Base-by-base conservation (phyloP, 2,329 filamentous ascomycete genomes). In the Botrytis cinerea region DNA sequence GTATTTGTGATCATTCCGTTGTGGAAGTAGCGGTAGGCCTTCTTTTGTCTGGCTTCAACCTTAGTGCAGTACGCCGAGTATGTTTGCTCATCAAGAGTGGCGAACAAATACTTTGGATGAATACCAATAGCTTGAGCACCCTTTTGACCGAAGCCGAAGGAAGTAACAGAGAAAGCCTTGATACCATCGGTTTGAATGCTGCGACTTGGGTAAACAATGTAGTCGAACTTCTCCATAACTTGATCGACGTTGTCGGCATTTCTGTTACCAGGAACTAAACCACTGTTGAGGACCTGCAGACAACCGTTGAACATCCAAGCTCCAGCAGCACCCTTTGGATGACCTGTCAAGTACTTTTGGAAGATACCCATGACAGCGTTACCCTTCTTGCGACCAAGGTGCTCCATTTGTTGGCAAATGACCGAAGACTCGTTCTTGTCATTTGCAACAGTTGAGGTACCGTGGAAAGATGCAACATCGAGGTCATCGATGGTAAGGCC, bases 261-360 rank as follows among this genome's bases (percentile, higher is more conserved):
- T 80, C 95, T 92, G 86, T 99, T 99, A 74, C 96, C 96, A 22
- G 96, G 96, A 38, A 99, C 95, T 68, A 99, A 87, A 81, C 96
- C 96, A 70, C 89, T 92, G 87, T 98, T 97, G 79, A 99, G 89
- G 63, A 98, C 94, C 83, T 99, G 96, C 82, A 99, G 86, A 83
- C 93, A 96, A 77, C 96, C 96, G 87, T 99, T 99, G 89, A 99
- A 91, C 96, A 99, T 99, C 95, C 96, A 99, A 67, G 95, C 96
- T 87, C 96, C 96, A 75, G 96, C 96, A 80, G 96, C 95, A 91
- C 96, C 96, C 90, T 99, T 99, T 80, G 96, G 96, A 83, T 99
- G 96, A 83, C 96, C 96, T 72, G 97, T 99, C 75, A 99, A 91
- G 84, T 97, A 98, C 85, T 99, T 99, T 85, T 99, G 96, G 92